A percentile compares a stretch with the other conserved stretches of the same genome.
Conservation (phyloP, 768 basidiomycete species). For the Leccinum longicurvipes region DNA sequence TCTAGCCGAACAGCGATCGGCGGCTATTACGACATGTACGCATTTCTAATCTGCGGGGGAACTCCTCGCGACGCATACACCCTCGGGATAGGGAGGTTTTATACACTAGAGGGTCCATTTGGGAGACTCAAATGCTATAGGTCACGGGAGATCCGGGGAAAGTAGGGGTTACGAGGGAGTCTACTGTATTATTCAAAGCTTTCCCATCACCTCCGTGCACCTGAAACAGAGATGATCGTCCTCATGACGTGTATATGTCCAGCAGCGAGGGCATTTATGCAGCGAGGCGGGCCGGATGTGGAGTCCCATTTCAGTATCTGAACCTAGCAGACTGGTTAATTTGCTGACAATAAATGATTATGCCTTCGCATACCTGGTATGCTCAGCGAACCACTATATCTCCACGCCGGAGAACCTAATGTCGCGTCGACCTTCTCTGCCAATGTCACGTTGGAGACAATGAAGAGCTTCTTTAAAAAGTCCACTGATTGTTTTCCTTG, state of each 20-base stretch:
- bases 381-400: slow-evolving; percentile 41
- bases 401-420: slow-evolving; percentile 44
- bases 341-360: background rate
- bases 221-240: slow-evolving; percentile 60
- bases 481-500: slow-evolving; percentile 40
- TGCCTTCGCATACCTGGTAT: slow-evolving; percentile 44
- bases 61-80: no score
- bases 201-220: slow-evolving; percentile 40
- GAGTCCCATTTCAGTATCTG: slow-evolving; percentile 36
- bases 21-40: no score
- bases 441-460: slow-evolving; percentile 69
- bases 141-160: no score
- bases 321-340: slow-evolving; percentile 5
- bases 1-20: no score
- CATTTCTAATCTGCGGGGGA: no score
- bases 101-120: no score
- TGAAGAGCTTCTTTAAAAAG: slow-evolving; percentile 71
- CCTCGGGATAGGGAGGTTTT: no score
- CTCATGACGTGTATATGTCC: slow-evolving; percentile 64
- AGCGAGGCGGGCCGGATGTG: slow-evolving; percentile 57
- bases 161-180: no score
- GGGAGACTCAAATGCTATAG: no score
- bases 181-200: background rate
- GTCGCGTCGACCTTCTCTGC: slow-evolving; percentile 43
- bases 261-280: slow-evolving; percentile 88